These are phyloP conservation scores for Gracilariopsis chorda DNA, from an alignment of 23 red algal species.

Conservation along the genomic window DNA sequence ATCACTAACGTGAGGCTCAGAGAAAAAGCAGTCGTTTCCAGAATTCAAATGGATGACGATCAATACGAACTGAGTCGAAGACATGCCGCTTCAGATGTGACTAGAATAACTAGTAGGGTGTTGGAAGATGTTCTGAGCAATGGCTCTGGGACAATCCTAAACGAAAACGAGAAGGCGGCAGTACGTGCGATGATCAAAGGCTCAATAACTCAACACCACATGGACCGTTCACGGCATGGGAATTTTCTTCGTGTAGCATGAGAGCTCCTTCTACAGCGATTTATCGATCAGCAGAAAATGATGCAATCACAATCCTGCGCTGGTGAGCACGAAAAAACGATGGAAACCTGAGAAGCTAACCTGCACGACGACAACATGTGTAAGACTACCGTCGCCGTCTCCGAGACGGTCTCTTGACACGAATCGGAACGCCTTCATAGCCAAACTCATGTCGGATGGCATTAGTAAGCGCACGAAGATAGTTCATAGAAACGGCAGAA, in stretches of 20 bases:
- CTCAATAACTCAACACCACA: neutral
- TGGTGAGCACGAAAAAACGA: neutral
- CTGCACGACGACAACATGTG: neutral
- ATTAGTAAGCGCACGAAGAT: conserved; percentile 65
- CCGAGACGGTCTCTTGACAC: conserved; percentile 51
- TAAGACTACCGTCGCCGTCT: conserved; percentile 11
- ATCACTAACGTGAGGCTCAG: conserved; percentile 16
- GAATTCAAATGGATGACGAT: conserved; percentile 71
- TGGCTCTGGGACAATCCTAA: conserved; percentile 17
- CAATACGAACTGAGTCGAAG: conserved; percentile 36
- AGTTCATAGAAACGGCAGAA: conserved; percentile 68
- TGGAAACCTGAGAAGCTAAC: no score
- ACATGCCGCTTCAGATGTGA: neutral
- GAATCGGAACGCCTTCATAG: conserved; percentile 78
- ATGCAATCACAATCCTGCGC: neutral
- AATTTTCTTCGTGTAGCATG: neutral
- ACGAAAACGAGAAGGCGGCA: conserved; percentile 14
- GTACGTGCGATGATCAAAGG: conserved; percentile 9
- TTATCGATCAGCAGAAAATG: neutral
- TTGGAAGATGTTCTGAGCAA: neutral
- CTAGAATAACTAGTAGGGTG: conserved; percentile 14
- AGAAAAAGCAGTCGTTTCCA: conserved; percentile 41
- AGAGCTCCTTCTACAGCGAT: neutral
- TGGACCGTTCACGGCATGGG: neutral
- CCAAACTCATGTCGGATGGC: conserved; percentile 79